Evolutionary conservation across 108 stramenopile genomes (phyloP).

Genomic region (Fragilaria radians): DNA sequence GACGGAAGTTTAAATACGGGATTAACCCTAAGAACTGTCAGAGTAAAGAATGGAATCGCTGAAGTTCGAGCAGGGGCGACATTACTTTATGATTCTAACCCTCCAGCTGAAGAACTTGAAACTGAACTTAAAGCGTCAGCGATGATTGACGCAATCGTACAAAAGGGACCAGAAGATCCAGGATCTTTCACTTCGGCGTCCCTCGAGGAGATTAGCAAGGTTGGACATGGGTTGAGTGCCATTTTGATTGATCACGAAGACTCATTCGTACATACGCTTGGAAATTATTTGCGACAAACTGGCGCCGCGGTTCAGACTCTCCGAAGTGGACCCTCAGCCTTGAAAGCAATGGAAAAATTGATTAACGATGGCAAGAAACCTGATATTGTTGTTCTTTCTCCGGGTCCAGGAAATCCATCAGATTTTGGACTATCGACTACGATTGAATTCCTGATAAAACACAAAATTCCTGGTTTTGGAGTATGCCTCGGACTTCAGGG

Average conservation of each 20-base stretch:
- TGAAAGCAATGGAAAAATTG: conserved; percentile 59
- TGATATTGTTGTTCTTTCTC: conserved; percentile 92
- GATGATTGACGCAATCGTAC: conserved; percentile 89
- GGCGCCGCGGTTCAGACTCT: conserved; percentile 89
- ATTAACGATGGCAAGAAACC: conserved; percentile 71
- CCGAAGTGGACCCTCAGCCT: conserved; percentile 84
- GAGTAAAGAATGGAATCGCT: conserved; percentile 90
- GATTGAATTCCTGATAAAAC: conserved; percentile 66
- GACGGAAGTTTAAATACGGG: conserved; percentile 96
- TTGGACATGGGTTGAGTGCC: conserved; percentile 77
- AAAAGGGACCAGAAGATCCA: conserved; percentile 29
- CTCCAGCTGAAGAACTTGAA: conserved; percentile 90
- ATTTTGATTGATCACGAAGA: conserved; percentile 97
- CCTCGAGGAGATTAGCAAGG: conserved; percentile 17
- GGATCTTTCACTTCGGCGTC: neutral
- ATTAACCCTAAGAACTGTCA: conserved; percentile 91
- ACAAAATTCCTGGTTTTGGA: conserved; percentile 90
- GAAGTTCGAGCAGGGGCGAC: conserved; percentile 95
- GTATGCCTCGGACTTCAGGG: conserved; percentile 97
- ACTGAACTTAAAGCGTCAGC: conserved; percentile 98
- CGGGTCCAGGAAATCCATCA: conserved; percentile 93
- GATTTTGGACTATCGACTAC: conserved; percentile 89
- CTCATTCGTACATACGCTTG: conserved; percentile 97
- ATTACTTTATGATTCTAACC: conserved; percentile 90
- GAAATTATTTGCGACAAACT: conserved; percentile 96